phyloP scores from a whole-genome alignment of 129 eudicot species.

The Flaveria sonorensis region DNA sequence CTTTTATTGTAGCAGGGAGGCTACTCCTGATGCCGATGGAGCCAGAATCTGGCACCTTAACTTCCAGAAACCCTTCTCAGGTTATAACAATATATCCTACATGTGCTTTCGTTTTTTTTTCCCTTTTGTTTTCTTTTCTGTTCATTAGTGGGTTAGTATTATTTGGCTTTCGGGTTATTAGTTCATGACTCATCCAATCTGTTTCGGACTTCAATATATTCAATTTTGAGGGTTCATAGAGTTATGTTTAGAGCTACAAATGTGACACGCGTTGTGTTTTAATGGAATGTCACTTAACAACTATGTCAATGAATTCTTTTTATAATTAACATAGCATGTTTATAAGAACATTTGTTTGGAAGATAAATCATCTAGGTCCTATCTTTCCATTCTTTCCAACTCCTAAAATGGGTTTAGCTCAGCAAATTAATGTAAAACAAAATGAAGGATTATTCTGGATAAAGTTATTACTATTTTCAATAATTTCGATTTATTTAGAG shows the following conservation, averaged over 20 bases:
- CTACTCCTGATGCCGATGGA: slow-evolving; percentile 34
- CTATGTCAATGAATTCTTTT: neutral
- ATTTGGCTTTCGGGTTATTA: slow-evolving; percentile 7
- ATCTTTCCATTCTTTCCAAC: neutral
- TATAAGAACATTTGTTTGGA: slow-evolving; percentile 1
- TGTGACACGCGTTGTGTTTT: neutral
- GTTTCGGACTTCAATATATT: neutral
- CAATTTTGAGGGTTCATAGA: neutral
- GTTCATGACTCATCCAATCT: neutral
- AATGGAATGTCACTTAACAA: slow-evolving; percentile 2
- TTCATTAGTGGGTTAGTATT: neutral
- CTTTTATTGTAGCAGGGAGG: slow-evolving; percentile 30
- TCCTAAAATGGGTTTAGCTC: neutral
- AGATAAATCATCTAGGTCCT: neutral
- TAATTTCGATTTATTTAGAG: neutral
- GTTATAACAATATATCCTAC: slow-evolving; percentile 26
- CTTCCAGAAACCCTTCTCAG: slow-evolving; percentile 37
- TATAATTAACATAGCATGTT: neutral
- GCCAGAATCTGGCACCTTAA: slow-evolving; percentile 39
- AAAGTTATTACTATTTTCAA: neutral
- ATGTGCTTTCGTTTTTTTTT: neutral
- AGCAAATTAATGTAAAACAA: neutral
- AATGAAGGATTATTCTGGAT: no score
- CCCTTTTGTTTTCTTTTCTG: neutral
- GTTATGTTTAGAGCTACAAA: neutral